Conservation (phyloP, 352 stramenopile species). For the Phytophthora pistaciae region DNA sequence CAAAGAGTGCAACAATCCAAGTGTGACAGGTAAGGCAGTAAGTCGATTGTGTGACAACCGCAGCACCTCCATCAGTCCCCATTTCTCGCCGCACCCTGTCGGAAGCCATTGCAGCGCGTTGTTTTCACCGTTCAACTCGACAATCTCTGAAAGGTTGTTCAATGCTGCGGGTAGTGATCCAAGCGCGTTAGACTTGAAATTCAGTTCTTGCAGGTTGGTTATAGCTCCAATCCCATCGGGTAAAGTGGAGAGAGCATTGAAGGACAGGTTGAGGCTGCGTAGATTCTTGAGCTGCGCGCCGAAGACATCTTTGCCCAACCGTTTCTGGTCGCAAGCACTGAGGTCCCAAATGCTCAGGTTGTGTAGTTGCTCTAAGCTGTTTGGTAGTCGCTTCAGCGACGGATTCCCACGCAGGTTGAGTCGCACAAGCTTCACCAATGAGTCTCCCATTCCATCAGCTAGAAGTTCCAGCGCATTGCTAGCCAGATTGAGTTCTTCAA, state of each 20-base stretch:
- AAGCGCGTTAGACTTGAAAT: conserved; percentile 50
- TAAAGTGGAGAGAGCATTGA: conserved; percentile 53
- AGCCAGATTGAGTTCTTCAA: conserved; percentile 66
- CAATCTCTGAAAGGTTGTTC: conserved; percentile 37
- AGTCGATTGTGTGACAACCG: conserved; percentile 60
- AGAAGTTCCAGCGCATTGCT: conserved; percentile 55
- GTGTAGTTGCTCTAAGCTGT: conserved; percentile 49
- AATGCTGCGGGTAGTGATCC: conserved; percentile 38
- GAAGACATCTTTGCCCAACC: conserved; percentile 61
- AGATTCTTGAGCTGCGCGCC: conserved; percentile 40
- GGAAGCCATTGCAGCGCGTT: conserved; percentile 54
- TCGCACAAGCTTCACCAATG: conserved; percentile 43
- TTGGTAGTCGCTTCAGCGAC: conserved; percentile 48
- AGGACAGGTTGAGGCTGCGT: conserved; percentile 49
- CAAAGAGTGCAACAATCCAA: conserved; percentile 52
- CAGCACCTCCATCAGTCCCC: conserved; percentile 42
- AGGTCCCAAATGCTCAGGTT: conserved; percentile 52
- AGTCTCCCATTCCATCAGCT: conserved; percentile 45
- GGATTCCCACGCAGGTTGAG: conserved; percentile 54
- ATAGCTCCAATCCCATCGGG: conserved; percentile 52
- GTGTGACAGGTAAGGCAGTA: conserved; percentile 41
- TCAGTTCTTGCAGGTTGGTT: conserved; percentile 50
- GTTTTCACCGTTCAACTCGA: conserved; percentile 44
- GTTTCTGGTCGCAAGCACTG: conserved; percentile 55
- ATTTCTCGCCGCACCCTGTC: conserved; percentile 32